Evolutionary conservation across 495 filamentous ascomycete species (phyloP).

Genomic region (Physcia stellaris): DNA sequence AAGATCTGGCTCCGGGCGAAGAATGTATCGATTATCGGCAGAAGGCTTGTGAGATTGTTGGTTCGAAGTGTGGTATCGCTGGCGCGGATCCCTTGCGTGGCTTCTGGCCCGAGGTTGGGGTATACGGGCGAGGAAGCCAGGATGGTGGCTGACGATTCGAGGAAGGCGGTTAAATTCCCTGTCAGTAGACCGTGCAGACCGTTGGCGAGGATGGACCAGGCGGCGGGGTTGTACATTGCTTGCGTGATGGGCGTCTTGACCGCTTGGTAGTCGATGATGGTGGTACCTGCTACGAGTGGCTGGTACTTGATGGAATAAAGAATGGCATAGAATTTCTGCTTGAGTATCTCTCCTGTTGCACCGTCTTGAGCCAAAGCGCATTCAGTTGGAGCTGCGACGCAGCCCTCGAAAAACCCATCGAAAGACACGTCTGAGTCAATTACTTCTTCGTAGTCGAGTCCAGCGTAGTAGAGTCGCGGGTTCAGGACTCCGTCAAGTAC

Average conservation of each 20-base stretch:
- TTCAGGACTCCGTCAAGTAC: slow-evolving; percentile 30
- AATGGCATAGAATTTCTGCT: not conserved
- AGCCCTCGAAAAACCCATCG: not conserved
- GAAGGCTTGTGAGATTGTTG: not conserved
- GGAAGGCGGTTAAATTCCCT: not conserved
- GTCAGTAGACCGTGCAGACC: slow-evolving; percentile 2
- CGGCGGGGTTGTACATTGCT: not conserved
- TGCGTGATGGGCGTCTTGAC: not conserved
- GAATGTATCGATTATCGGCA: not conserved
- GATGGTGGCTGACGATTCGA: not conserved
- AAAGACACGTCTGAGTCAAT: not conserved
- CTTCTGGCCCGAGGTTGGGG: not conserved
- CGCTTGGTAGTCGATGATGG: not conserved
- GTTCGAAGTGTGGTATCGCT: not conserved
- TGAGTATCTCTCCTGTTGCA: not conserved
- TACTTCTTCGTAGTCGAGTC: slow-evolving; percentile 31
- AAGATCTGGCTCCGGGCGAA: not conserved
- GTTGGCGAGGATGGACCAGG: not conserved
- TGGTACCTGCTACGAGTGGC: not conserved
- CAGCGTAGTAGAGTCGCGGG: slow-evolving; percentile 27
- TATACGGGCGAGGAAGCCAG: not conserved
- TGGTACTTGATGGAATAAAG: not conserved
- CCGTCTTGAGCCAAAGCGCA: not conserved
- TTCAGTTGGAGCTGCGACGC: not conserved
- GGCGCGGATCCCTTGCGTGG: not conserved